These are phyloP conservation scores for Brassica balearica DNA, from an alignment of 441 rosid genomes.

Conservation along the genomic window DNA sequence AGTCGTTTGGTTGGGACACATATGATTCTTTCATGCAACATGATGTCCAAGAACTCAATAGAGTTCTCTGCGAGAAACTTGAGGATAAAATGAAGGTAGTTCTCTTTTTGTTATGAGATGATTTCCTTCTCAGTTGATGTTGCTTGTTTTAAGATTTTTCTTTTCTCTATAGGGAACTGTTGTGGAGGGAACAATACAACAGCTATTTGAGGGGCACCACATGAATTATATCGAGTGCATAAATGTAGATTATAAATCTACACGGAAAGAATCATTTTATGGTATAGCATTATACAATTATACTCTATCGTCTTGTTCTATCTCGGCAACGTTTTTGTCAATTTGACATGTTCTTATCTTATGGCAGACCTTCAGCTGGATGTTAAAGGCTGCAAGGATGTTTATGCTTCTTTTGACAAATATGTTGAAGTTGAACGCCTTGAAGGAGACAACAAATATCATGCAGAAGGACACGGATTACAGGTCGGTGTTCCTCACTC, in stretches of 20 bases:
- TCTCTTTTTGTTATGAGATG: conserved; percentile 8
- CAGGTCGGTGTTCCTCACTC: conserved; percentile 49
- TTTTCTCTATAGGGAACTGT: conserved; percentile 64
- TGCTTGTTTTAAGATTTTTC: conserved; percentile 7
- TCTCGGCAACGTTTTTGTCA: conserved; percentile 7
- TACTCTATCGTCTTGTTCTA: background rate
- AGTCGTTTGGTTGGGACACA: conserved; percentile 87
- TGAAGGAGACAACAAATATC: conserved; percentile 66
- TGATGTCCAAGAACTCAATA: conserved; percentile 84
- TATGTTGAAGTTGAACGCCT: conserved; percentile 72
- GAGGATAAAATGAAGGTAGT: conserved; percentile 84
- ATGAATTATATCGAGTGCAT: conserved; percentile 84
- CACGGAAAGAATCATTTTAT: conserved; percentile 77
- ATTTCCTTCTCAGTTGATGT: conserved; percentile 28
- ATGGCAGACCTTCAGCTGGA: conserved; percentile 62
- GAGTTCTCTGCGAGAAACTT: conserved; percentile 80
- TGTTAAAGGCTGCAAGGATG: conserved; percentile 67
- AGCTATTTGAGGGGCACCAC: conserved; percentile 77
- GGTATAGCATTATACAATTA: conserved; percentile 44
- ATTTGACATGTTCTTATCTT: conserved; percentile 6
- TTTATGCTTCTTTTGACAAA: conserved; percentile 65
- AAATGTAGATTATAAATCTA: conserved; percentile 75
- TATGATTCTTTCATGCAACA: conserved; percentile 85
- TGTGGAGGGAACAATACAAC: conserved; percentile 80
- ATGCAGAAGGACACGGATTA: conserved; percentile 62